Evolutionary conservation across 2,329 filamentous ascomycete genomes (phyloP), one percentile per base, ranked within the genome.

Genomic region (Biscogniauxia sp.): DNA sequence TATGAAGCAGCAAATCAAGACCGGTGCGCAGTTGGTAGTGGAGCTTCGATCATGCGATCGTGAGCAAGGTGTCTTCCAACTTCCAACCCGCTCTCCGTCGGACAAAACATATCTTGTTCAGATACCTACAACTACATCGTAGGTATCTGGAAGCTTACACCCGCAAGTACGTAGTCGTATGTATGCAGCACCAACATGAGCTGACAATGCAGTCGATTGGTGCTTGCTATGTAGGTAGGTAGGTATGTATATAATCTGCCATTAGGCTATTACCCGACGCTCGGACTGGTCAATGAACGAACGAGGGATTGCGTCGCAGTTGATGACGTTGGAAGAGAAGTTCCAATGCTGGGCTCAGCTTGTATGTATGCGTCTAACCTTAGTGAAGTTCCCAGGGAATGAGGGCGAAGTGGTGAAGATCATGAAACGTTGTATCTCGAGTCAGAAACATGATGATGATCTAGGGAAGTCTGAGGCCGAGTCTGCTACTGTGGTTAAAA

Each of bases 381-480:
- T n/a, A 63, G 55, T 53, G 60, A 60, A 58, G 54, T 41, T 57
- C 51, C 50, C 5, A 5, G 23, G 23, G 23, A 53, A 9, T 4
- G 20, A 26, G 55, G 32, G 53, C 32, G 52, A 54, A 51, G 20
- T 23, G 17, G 55, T 58, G 61, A 49, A 49, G 60, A 61, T 63
- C 63, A 65, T 65, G 63, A 60, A 65, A 65, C 63, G 63, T 65
- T 63, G 63, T 64, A 63, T 64, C 37, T 45, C 7, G 54, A 53
- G 54, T 53, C 15, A 23, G n/a, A 26, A 26, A 13, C 26, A 6
- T 15, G 28, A 54, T 15, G 28, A 54, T 37, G 28, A 32, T 32
- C 28, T 32, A 32, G n/a, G n/a, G n/a, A n/a, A 32, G 28, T 32
- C 28, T 32, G 28, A 32, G 28, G 28, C 9, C 11, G 28, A 32